Base-by-base conservation (phyloP, 2,329 filamentous ascomycete species). In the Bipolaris victoriae region DNA sequence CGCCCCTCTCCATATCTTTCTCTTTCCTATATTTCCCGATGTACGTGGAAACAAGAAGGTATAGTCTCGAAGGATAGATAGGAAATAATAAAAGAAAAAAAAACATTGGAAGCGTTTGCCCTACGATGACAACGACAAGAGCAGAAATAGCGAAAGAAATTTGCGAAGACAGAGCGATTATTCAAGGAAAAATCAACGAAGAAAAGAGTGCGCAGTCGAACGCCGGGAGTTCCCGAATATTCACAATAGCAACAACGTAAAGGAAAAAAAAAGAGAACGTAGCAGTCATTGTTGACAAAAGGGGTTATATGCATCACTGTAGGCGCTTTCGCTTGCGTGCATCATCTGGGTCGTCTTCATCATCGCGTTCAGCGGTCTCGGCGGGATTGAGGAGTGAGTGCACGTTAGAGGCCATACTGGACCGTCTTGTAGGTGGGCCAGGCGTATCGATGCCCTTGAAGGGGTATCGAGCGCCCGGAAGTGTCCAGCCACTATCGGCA, bases 391-490 rank as follows among this genome's bases (percentile, higher is more conserved):
- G 79, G 22, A 90, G 74, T 5, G 83, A 86, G 70, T 88, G 86
- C 20, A 88, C 84, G 64, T 88, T 90, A 64, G 87, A 89, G 6
- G 88, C 88, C 88, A 90, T 90, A 68, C 87, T 90, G 24, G 86
- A 87, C 58, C 88, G 81, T 52, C 88, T 78, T 7, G 87, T 90
- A n/a, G 86, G 85, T 3, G 88, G 86, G 0, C 81, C 83, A 3
- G 82, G 80, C 37, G 80, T 82, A 52, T 83, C 82, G 44, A 82
- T 75, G 18, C 76, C 75, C 77, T 78, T 79, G 68, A 81, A 81
- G 0, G 80, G 78, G 54, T 78, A 83, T 43, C 79, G 74, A 7
- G 80, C 73, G 35, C 82, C 83, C 3, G 83, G 82, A 16, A 85
- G 68, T 31, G 81, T 76, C 85, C 85, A 88, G 40, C 81, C 81